These are phyloP conservation scores for Phaeoacremonium minimum DNA, from an alignment of 2,329 filamentous ascomycete genomes.

Conservation along the genomic window DNA sequence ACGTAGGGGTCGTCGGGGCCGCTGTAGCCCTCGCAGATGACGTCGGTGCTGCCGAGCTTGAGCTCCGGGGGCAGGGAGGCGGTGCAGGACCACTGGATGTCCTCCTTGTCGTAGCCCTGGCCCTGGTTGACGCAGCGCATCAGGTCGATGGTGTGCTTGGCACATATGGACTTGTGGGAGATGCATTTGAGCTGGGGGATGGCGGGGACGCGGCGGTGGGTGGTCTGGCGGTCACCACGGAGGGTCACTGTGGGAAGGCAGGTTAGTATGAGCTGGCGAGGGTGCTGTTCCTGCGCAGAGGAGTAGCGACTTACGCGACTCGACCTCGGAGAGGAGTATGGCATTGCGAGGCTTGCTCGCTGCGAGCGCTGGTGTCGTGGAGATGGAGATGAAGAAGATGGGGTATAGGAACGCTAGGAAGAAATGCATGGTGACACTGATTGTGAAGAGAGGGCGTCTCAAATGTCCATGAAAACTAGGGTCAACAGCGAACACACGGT, in stretches of 20 bases:
- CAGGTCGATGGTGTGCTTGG: conserved; percentile 69
- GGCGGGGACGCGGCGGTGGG: conserved; percentile 69
- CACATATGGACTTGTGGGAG: conserved; percentile 59
- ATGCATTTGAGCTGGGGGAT: conserved; percentile 78
- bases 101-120: conserved; percentile 69
- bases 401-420: background rate
- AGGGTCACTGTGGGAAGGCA: conserved; percentile 69
- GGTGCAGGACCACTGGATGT: conserved; percentile 88
- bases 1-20: conserved; percentile 75
- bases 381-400: conserved; percentile 8
- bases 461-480: too few relatives aligned
- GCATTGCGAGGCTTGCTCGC: conserved; percentile 40
- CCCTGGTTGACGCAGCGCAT: conserved; percentile 92
- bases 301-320: conserved; percentile 47
- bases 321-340: conserved; percentile 56
- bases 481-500: too few relatives aligned
- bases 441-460: too few relatives aligned
- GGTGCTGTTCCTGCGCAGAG: conserved; percentile 16
- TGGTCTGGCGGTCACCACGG: conserved; percentile 60
- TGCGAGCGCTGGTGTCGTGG: conserved; percentile 11
- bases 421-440: background rate
- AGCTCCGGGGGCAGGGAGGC: conserved; percentile 57
- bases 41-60: conserved; percentile 78
- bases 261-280: background rate
- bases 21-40: conserved; percentile 86